Conservation (phyloP, 1,284 basidiomycete species). For the Ustilago vetiveriae region DNA sequence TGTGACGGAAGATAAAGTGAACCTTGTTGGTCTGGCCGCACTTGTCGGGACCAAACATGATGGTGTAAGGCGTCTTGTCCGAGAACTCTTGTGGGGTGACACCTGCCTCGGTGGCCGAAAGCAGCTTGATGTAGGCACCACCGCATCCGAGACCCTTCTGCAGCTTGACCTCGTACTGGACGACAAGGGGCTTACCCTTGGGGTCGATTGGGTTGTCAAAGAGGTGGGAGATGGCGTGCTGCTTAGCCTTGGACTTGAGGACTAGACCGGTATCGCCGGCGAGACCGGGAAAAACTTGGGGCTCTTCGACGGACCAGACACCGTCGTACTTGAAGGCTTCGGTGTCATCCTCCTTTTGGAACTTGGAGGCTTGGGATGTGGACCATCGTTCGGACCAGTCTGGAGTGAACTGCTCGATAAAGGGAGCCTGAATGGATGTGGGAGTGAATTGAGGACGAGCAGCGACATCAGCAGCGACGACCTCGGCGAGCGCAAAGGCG, state of each 20-base stretch:
- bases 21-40: constrained; percentile 66
- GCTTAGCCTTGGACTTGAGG: constrained; percentile 82
- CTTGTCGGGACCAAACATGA: constrained; percentile 67
- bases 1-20: constrained; percentile 67
- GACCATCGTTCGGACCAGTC: constrained; percentile 94
- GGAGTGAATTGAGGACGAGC: constrained; percentile 72
- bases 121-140: constrained; percentile 97
- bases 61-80: constrained; percentile 67
- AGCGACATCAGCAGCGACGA: constrained; percentile 30
- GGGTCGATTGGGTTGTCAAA: constrained; percentile 83
- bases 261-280: constrained; percentile 67
- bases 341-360: constrained; percentile 57
- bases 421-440: constrained; percentile 85
- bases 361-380: constrained; percentile 95
- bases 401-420: constrained; percentile 95
- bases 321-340: constrained; percentile 88
- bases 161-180: constrained; percentile 96
- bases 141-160: constrained; percentile 99
- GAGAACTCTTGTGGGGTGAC: constrained; percentile 63
- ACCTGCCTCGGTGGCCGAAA: constrained; percentile 70
- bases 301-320: constrained; percentile 94
- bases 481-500: constrained; percentile 42
- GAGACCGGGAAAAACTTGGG: constrained; percentile 74
- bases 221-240: constrained; percentile 96
- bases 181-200: constrained; percentile 86